Evolutionary conservation across 1,139 yeast genomes (phyloP).

Genomic region (Debaryomycetaceae sp.): DNA sequence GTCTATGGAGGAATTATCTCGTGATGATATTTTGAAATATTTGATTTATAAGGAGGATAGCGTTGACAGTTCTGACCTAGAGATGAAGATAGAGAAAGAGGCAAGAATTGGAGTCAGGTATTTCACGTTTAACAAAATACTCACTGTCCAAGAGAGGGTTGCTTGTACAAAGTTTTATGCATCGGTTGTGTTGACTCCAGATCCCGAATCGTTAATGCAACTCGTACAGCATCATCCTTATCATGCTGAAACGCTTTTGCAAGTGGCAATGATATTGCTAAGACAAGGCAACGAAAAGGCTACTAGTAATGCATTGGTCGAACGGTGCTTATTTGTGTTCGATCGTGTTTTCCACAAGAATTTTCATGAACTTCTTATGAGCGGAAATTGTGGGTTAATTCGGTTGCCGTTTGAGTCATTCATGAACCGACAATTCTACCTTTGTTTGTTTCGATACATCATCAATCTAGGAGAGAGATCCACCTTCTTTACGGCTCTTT

Average conservation of each 20-base stretch:
- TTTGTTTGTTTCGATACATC: conserved; percentile 71
- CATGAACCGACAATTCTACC: conserved; percentile 73
- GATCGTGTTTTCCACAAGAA: conserved; percentile 52
- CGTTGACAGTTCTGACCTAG: conserved; percentile 22
- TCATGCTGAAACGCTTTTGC: conserved; percentile 74
- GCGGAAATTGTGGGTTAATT: conserved; percentile 54
- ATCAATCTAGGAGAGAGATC: conserved; percentile 72
- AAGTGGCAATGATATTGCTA: conserved; percentile 69
- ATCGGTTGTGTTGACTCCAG: conserved; percentile 65
- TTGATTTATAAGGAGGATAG: conserved; percentile 38
- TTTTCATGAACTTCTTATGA: conserved; percentile 43
- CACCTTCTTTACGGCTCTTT: conserved; percentile 71
- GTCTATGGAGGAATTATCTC: conserved; percentile 53
- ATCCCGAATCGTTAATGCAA: conserved; percentile 62
- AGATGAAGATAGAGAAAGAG: conserved; percentile 42
- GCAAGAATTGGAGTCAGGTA: conserved; percentile 49
- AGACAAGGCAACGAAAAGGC: conserved; percentile 75
- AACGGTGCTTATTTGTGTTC: conserved; percentile 73
- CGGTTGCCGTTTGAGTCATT: conserved; percentile 76
- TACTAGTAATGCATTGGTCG: conserved; percentile 67
- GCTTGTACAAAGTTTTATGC: conserved; percentile 64
- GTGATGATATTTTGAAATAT: conserved; percentile 36
- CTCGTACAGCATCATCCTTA: conserved; percentile 62
- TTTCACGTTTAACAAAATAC: conserved; percentile 48
- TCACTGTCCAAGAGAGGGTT: conserved; percentile 35